These are phyloP conservation scores for Globisporangium ultimum DNA, from an alignment of 352 stramenopile species.

Conservation along the genomic window DNA sequence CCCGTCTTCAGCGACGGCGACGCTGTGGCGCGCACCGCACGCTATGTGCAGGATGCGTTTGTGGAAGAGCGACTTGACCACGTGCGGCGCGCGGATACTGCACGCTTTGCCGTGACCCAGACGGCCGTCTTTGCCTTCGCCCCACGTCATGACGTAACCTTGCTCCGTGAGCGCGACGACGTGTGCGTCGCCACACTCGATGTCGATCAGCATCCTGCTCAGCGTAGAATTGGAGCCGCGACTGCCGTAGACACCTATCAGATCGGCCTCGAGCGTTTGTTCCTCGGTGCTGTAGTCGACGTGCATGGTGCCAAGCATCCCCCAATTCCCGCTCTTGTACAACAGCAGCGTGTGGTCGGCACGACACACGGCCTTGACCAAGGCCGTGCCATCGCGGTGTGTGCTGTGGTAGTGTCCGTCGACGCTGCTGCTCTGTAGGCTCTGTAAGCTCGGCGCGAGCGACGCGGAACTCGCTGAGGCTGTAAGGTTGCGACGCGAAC, in stretches of 20 bases:
- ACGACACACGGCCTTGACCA: conserved; percentile 38
- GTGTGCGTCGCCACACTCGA: conserved; percentile 60
- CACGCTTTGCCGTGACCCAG: conserved; percentile 19
- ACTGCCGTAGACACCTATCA: neutral
- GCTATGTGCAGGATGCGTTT: conserved; percentile 58
- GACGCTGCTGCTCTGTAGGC: neutral
- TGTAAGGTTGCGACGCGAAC: conserved; percentile 11
- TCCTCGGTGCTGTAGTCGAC: conserved; percentile 10
- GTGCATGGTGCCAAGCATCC: conserved; percentile 29
- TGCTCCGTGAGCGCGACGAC: conserved; percentile 65
- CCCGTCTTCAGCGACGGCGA: conserved; percentile 59
- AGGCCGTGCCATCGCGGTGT: conserved; percentile 17
- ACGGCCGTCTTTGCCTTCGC: conserved; percentile 39
- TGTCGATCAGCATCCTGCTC: conserved; percentile 51
- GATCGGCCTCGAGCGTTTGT: neutral
- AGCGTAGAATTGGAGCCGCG: conserved; percentile 30
- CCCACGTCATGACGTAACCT: conserved; percentile 74
- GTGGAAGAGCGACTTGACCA: conserved; percentile 45
- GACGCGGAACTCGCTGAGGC: neutral
- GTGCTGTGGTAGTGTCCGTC: neutral
- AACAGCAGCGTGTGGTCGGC: conserved; percentile 43
- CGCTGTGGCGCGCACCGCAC: conserved; percentile 57
- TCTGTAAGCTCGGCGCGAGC: conserved; percentile 1
- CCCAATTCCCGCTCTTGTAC: conserved; percentile 37
- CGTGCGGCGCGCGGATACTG: conserved; percentile 15